Base-by-base conservation (phyloP, 2,329 filamentous ascomycete species). In the Talaromyces sp. region DNA sequence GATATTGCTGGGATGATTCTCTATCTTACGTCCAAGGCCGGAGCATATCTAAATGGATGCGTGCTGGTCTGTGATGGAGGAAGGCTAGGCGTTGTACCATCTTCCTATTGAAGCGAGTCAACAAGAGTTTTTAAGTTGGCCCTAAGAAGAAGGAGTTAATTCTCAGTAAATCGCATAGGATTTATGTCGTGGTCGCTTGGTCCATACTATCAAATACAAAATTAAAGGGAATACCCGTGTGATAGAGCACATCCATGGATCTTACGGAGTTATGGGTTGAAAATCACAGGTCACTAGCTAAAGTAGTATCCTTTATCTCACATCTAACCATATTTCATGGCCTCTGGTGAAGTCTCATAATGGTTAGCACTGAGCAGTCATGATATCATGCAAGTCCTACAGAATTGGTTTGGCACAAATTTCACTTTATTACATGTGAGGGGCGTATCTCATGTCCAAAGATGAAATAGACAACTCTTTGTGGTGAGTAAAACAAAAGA, bases 1-100 rank as follows among this genome's bases (percentile, higher is more conserved):
- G 84, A 86, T 67, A 75, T 86, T 31, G 79, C 79, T 0, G 83
- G 81, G n/a, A 75, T 83, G 25, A 77, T 84, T 2, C 66, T 85
- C 38, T 86, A 84, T 66, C 73, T 86, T 61, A 79, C 84, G 6
- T 80, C 81, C 2, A 82, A 81, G 47, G 80, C 80, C 2, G 83
- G 83, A 2, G 78, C 77, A 15, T 87, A 86, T 72, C 76, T 83
- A 59, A 87, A 87, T 72, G 85, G 85, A 0, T 80, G 76, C 63
- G 77, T 84, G 8, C 79, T 83, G 61, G 72, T 85, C 69, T 75
- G 84, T 62, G 81, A 83, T 72, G 84, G 84, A 4, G 68, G 69
- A 47, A 56, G 54, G 25, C 15, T 65, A 15, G 45, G 53, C n/a
- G 63, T 65, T 61, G 47, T 59, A 3, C 63, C 63, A 22, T 47